Conservation (phyloP, 2,329 filamentous ascomycete genomes). For the Simplicillium sp. region DNA sequence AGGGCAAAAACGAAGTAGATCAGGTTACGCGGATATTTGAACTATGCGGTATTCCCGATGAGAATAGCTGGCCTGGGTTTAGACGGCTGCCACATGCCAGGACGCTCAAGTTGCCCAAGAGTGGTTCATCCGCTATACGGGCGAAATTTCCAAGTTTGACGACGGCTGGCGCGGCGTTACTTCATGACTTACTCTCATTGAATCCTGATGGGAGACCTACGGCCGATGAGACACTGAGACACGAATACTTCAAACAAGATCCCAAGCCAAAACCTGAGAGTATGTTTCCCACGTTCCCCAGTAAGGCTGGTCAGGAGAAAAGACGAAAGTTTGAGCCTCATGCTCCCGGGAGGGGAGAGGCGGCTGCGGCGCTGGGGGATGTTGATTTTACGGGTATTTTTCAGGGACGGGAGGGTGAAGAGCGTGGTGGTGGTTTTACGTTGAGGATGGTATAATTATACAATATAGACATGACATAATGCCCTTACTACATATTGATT, state of each 20-base stretch:
- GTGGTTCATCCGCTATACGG: constrained; percentile 41
- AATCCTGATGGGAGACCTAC: constrained; percentile 64
- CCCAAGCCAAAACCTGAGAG: constrained; percentile 82
- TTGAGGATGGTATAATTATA: constrained; percentile 46
- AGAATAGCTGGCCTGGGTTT: constrained; percentile 79
- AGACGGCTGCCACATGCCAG: constrained; percentile 79
- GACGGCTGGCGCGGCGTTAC: constrained; percentile 58
- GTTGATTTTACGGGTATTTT: constrained; percentile 66
- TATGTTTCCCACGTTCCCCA: constrained; percentile 96
- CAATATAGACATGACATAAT: neutral
- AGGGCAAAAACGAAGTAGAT: constrained; percentile 87
- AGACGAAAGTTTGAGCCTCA: constrained; percentile 64
- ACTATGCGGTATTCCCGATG: constrained; percentile 77
- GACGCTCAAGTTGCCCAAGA: constrained; percentile 58
- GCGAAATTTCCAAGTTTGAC: constrained; percentile 77
- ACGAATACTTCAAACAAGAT: constrained; percentile 81
- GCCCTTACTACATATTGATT: neutral
- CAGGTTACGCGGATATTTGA: constrained; percentile 82
- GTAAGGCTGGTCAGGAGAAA: constrained; percentile 86
- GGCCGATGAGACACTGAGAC: constrained; percentile 64
- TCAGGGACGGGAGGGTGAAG: constrained; percentile 53
- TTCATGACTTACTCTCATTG: constrained; percentile 61
- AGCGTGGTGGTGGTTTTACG: constrained; percentile 55
- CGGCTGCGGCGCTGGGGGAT: constrained; percentile 42
- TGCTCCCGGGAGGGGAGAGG: constrained; percentile 70